Conservation (phyloP, 768 basidiomycete species). For the Russula sp. region DNA sequence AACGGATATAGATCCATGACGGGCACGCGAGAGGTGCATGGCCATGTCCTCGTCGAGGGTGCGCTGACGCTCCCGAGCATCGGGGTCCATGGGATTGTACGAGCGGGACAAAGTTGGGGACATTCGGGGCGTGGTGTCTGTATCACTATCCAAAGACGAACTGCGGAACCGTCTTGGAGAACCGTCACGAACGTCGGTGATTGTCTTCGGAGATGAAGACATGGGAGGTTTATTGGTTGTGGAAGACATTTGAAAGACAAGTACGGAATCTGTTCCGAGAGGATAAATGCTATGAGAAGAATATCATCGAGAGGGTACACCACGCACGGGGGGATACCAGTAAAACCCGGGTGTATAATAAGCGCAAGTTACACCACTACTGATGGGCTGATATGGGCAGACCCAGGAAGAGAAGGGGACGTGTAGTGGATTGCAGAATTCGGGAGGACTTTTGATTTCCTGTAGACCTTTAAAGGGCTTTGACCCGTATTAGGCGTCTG, state of each 20-base stretch:
- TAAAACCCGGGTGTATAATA: neutral
- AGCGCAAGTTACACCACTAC: neutral
- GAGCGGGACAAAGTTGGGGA: conserved; percentile 61
- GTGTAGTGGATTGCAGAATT: neutral
- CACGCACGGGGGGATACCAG: neutral
- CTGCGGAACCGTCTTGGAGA: conserved; percentile 9
- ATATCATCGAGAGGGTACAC: neutral
- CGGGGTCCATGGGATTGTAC: conserved; percentile 63
- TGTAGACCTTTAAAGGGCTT: no score
- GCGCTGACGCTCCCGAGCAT: conserved; percentile 79
- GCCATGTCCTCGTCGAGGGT: conserved; percentile 95
- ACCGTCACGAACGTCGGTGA: conserved; percentile 3
- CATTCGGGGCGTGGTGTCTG: conserved; percentile 40
- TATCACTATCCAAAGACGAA: conserved; percentile 30
- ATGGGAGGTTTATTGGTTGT: neutral
- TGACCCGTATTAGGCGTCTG: neutral
- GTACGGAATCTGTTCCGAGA: no score
- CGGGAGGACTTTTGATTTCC: neutral
- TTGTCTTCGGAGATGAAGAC: conserved; percentile 14
- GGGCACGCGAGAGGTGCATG: conserved; percentile 66
- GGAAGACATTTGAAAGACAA: conserved; percentile 9
- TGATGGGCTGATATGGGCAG: neutral
- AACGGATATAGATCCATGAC: conserved; percentile 50
- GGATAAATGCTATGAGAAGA: neutral
- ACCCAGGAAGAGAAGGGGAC: neutral